These are phyloP conservation scores for Sphaerulina vaccinii DNA, from an alignment of 2,329 filamentous ascomycete species.

Conservation along the genomic window DNA sequence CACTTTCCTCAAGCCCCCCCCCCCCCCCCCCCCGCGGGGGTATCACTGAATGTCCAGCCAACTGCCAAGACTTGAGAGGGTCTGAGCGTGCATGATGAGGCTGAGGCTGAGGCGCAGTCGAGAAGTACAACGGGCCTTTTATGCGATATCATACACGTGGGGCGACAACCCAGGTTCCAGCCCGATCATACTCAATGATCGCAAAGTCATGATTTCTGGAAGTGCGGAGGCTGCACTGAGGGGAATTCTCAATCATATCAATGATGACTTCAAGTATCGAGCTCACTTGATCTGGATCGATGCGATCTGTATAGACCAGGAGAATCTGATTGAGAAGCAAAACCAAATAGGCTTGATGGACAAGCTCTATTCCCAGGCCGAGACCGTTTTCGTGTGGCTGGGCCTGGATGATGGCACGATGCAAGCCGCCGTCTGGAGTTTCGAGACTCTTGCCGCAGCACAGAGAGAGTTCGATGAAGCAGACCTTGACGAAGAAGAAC, in stretches of 20 bases:
- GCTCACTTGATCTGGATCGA: constrained; percentile 2
- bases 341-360: not conserved
- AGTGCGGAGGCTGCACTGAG: not conserved
- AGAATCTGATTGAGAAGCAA: not conserved
- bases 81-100: too few relatives aligned
- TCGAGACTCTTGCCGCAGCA: not conserved
- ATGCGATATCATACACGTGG: constrained; percentile 2
- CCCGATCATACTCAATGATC: not conserved
- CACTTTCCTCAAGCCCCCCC: too few relatives aligned
- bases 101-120: too few relatives aligned
- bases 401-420: not conserved
- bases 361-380: not conserved
- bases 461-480: not conserved
- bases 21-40: too few relatives aligned
- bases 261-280: not conserved
- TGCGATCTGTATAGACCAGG: constrained; percentile 1
- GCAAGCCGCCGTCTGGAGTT: not conserved
- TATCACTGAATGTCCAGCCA: too few relatives aligned
- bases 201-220: not conserved
- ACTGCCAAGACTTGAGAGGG: too few relatives aligned
- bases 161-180: not conserved
- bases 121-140: too few relatives aligned
- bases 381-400: not conserved
- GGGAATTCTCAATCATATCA: not conserved
- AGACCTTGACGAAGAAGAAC: not conserved